phyloP scores from a whole-genome alignment of 192 early-diverging fungal genomes.

The Helicostylum pulchrum region DNA sequence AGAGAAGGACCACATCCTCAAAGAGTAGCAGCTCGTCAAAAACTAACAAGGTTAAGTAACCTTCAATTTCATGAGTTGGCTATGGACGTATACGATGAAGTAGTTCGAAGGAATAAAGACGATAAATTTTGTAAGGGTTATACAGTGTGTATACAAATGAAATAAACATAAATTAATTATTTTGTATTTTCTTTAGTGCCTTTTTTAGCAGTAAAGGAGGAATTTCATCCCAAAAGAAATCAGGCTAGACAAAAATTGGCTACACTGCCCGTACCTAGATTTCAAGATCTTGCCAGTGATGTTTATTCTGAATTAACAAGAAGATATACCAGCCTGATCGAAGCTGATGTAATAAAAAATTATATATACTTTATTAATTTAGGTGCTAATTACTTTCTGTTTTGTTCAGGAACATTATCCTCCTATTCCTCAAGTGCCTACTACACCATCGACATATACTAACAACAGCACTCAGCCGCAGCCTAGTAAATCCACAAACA shows the following conservation, averaged over 20 bases:
- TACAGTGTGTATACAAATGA: background rate
- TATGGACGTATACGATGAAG: conserved; percentile 95
- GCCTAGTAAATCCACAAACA: conserved; percentile 26
- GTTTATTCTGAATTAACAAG: conserved; percentile 73
- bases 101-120: conserved; percentile 65
- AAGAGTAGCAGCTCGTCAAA: conserved; percentile 62
- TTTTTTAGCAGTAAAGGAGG: conserved; percentile 76
- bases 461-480: conserved; percentile 9
- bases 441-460: conserved; percentile 4
- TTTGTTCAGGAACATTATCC: background rate
- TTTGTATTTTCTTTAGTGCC: conserved; percentile 58
- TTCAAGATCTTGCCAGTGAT: conserved; percentile 90
- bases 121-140: conserved; percentile 51
- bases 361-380: background rate
- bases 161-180: background rate
- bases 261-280: conserved; percentile 77
- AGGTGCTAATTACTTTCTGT: background rate
- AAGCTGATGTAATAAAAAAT: conserved; percentile 19
- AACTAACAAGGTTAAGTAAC: conserved; percentile 73
- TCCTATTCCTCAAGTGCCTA: conserved; percentile 20
- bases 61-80: conserved; percentile 90
- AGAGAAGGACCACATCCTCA: conserved; percentile 30
- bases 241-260: conserved; percentile 94
- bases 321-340: conserved; percentile 47
- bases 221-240: conserved; percentile 94